Base-by-base conservation (phyloP, 139 green algal genomes). In the Closterium sp. region DNA sequence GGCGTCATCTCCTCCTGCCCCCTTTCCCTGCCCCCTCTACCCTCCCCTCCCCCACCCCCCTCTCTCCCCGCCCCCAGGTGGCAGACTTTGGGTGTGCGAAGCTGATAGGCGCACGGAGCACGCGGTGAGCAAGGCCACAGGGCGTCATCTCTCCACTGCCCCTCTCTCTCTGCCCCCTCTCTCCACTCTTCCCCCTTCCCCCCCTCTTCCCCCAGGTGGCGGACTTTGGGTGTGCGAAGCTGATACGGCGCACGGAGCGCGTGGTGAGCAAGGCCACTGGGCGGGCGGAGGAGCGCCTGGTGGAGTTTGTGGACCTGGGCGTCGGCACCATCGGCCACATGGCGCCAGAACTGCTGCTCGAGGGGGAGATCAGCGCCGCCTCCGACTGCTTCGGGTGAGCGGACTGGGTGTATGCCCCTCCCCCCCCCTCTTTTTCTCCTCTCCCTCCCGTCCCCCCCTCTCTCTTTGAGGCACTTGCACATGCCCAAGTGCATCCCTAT, bases 291-390 rank as follows among this genome's bases (percentile, higher is more conserved):
- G 64, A 90, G 87, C 64, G 87, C 8, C 30, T 90, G 21, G 87
- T 90, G 31, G 87, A 90, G 64, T 90, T 90, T 85, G 87, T 85
- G 9, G 87, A 90, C 87, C 23, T 87, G 21, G 87, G 87, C 64
- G 33, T 90, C 6, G 87, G 87, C 31, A 90, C 87, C 30, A 28
- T 90, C 31, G 87, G 87, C 64, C 87, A 90, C 87, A 90, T 90
- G 32, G 87, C 87, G 0, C 87, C 87, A 2, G 87, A 90, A 36
- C 21, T 87, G 87, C 87, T 90, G 30, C 86, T 90, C 31, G 25
- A 43, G 16, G 87, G 87, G 32, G 87, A 90, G 87, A 85, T 90
- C 87, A 90, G 87, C 32, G 32, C 87, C 9, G 87, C 87, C 9
- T 87, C 31, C 10, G 87, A 90, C 87, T 30, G 86, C 23, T 90